These are phyloP conservation scores for Hemisphaericaspora nanyangensis DNA, from an alignment of 805 yeast species.

Conservation along the genomic window DNA sequence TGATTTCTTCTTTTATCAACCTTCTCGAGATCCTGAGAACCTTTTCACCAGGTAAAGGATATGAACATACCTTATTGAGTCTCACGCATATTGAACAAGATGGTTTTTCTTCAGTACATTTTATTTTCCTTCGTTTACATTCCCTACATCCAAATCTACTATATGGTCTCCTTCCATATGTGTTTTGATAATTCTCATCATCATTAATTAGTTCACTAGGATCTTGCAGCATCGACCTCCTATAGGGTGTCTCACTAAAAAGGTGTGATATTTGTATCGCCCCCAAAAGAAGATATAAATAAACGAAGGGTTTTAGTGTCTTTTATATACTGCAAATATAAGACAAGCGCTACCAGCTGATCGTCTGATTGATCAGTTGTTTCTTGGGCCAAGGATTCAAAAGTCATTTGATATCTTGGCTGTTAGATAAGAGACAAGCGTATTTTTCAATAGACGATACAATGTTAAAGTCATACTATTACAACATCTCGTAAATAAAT, in stretches of 20 bases:
- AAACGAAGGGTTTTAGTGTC: too few species aligned
- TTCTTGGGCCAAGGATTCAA: too few species aligned
- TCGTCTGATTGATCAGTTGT: too few species aligned
- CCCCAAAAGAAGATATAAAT: neutral
- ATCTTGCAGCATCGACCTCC: neutral
- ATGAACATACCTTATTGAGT: constrained; percentile 29
- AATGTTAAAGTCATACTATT: too few species aligned
- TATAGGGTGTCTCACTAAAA: neutral
- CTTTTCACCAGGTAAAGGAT: constrained; percentile 34
- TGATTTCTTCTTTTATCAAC: constrained; percentile 4
- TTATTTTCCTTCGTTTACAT: constrained; percentile 40
- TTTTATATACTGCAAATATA: too few species aligned
- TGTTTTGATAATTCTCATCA: constrained; percentile 1
- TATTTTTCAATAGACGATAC: too few species aligned
- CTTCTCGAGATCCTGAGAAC: constrained; percentile 27
- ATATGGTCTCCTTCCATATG: constrained; percentile 15
- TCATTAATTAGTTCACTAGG: too few species aligned
- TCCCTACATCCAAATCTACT: constrained; percentile 38
- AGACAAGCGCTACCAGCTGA: too few species aligned
- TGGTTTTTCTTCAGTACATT: constrained; percentile 38
- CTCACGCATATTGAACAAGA: constrained; percentile 37
- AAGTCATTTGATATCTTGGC: too few species aligned
- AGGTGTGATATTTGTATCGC: neutral
- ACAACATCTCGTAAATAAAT: too few species aligned
- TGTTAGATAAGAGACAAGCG: too few species aligned